Evolutionary conservation across 2,329 filamentous ascomycete genomes (phyloP), one percentile per base, ranked within the genome.

Genomic region (Leptographium lundbergii): DNA sequence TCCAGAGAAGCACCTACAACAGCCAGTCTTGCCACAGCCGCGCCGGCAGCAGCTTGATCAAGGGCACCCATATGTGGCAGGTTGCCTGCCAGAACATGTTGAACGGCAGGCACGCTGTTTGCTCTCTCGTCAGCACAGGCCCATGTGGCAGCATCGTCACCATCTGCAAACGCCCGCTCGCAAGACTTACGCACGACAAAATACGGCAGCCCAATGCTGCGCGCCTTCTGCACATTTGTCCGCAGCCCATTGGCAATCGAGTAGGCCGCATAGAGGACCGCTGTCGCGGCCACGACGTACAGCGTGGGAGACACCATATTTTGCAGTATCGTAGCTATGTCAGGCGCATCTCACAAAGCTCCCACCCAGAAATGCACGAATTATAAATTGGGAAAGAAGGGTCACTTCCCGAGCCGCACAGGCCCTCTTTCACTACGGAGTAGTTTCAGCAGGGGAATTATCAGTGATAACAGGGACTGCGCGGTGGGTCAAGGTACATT

Each of bases 1-100:
- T 17, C 36, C 36, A 17, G 11, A 17, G 36, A 39, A 39, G 36
- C 19, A 67, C 82, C 64, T 75, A 87, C 84, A 79, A 75, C 52
- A 86, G 68, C 79, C 84, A 84, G 57, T 74, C 65, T 58, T 82
- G 74, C 71, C 79, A 84, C 70, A 75, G 79, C 19, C 74, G 72
- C 51, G 71, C 71, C 0, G 85, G 85, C 0, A 87, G 71, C 17
- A 69, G 66, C 60, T 75, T 75, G 63, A 87, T 74, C 17, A 86
- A 59, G 3, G 80, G 79, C 13, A 82, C 66, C 77, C 77, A 84
- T 48, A 84, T 61, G 56, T 69, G 69, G 63, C 77, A 73, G 2
- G 79, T 79, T 29, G 84, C 65, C 59, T 85, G 74, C 80, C 83
- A 87, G 25, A 75, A 65, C 19, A 74, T 64, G 63, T 77, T 79